A percentile compares a stretch with the other conserved stretches of the same genome.
Conservation (phyloP, 352 stramenopile species). For the Phytophthora niederhauseri region DNA sequence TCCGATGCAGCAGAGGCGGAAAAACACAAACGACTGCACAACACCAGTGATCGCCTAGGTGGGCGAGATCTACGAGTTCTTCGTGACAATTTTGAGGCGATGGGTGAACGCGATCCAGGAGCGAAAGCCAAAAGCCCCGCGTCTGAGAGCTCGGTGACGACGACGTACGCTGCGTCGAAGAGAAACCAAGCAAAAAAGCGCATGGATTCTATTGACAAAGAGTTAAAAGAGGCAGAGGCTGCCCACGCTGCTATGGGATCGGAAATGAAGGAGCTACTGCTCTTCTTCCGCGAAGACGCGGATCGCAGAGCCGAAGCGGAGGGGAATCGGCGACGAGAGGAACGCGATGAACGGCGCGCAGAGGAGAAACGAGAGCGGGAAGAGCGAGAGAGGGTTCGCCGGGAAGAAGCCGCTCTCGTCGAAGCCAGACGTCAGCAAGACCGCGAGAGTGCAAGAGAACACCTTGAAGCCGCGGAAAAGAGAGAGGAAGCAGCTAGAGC, state of each 20-base stretch:
- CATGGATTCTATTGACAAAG: background rate
- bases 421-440: background rate
- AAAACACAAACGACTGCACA: background rate
- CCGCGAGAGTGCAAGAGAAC: background rate
- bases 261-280: background rate
- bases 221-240: background rate
- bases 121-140: background rate
- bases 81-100: background rate
- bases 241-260: background rate
- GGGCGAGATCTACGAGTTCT: background rate
- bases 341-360: background rate
- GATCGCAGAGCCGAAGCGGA: background rate
- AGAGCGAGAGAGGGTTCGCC: background rate
- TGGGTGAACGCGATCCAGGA: background rate
- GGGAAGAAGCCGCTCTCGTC: background rate
- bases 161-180: background rate
- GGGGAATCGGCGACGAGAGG: background rate
- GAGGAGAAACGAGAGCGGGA: background rate
- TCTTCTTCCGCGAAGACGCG: background rate
- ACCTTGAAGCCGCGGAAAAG: background rate
- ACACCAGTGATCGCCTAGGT: background rate
- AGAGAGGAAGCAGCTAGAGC: background rate
- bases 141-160: background rate
- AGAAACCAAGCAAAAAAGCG: background rate
- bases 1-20: background rate